Conservation (phyloP, 192 early-diverging fungal species). For the Linnemannia exigua region DNA sequence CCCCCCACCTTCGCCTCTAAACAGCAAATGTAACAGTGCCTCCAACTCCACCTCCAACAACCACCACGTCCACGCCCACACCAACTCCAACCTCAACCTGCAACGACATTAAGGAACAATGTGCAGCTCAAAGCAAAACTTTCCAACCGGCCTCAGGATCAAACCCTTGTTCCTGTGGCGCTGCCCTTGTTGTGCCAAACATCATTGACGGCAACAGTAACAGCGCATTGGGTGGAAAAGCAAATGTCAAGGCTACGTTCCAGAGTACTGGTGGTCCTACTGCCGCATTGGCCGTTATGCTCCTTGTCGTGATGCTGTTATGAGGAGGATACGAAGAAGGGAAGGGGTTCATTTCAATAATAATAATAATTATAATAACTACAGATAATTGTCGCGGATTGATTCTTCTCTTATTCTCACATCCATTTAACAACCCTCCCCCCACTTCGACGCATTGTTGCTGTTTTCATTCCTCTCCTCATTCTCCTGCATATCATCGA, state of each 20-base stretch:
- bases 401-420: too few relatives aligned
- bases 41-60: background rate
- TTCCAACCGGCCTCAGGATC: constrained; percentile 18
- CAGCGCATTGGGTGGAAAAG: constrained; percentile 7
- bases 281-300: constrained; percentile 23
- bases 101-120: constrained; percentile 37
- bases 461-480: too few relatives aligned
- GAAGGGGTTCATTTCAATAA: too few relatives aligned
- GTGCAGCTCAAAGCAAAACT: constrained; percentile 38
- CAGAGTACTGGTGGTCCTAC: constrained; percentile 38
- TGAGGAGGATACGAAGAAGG: constrained; percentile 11
- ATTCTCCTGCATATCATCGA: too few relatives aligned
- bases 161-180: constrained; percentile 30
- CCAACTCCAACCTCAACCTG: constrained; percentile 29
- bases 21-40: background rate
- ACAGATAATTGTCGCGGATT: too few relatives aligned
- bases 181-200: constrained; percentile 12
- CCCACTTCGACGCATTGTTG: too few relatives aligned
- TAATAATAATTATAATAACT: too few relatives aligned
- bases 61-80: background rate
- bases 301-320: constrained; percentile 32
- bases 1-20: background rate
- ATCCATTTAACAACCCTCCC: too few relatives aligned
- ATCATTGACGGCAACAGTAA: background rate
- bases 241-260: constrained; percentile 24